These are phyloP conservation scores for Diaporthe amygdali DNA, from an alignment of 2,329 filamentous ascomycete species.

Conservation along the genomic window DNA sequence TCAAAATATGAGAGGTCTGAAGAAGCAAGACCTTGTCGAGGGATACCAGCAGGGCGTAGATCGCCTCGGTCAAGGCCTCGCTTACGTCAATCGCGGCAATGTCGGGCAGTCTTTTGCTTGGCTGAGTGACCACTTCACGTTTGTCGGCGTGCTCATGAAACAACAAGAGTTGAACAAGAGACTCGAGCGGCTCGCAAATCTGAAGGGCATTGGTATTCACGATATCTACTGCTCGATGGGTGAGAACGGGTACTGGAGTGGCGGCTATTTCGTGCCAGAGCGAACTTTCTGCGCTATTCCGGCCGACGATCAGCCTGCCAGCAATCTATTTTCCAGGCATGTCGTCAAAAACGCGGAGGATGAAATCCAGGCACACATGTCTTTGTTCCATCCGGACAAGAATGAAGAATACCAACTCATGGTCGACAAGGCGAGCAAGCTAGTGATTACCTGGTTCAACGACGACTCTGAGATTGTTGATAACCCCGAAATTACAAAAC, in stretches of 20 bases:
- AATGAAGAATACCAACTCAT: conserved; percentile 70
- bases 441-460: conserved; percentile 63
- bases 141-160: conserved; percentile 80
- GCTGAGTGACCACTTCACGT: conserved; percentile 83
- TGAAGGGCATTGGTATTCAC: conserved; percentile 70
- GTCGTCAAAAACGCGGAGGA: conserved; percentile 71
- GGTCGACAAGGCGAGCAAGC: conserved; percentile 61
- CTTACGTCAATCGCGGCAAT: conserved; percentile 62
- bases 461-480: conserved; percentile 51
- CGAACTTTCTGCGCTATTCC: conserved; percentile 79
- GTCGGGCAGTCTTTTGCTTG: conserved; percentile 75
- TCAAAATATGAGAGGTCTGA: conserved; percentile 51
- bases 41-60: conserved; percentile 56
- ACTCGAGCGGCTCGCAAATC: conserved; percentile 64
- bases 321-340: conserved; percentile 52
- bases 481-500: conserved; percentile 38
- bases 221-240: conserved; percentile 82
- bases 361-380: conserved; percentile 76
- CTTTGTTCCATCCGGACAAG: conserved; percentile 66
- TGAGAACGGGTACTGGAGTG: conserved; percentile 68
- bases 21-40: conserved; percentile 51
- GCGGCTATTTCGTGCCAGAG: conserved; percentile 65
- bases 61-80: conserved; percentile 56
- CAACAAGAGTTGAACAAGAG: conserved; percentile 74
- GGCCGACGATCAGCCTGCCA: conserved; percentile 49